Conservation (phyloP, 805 yeast species). For the Millerozyma miso region DNA sequence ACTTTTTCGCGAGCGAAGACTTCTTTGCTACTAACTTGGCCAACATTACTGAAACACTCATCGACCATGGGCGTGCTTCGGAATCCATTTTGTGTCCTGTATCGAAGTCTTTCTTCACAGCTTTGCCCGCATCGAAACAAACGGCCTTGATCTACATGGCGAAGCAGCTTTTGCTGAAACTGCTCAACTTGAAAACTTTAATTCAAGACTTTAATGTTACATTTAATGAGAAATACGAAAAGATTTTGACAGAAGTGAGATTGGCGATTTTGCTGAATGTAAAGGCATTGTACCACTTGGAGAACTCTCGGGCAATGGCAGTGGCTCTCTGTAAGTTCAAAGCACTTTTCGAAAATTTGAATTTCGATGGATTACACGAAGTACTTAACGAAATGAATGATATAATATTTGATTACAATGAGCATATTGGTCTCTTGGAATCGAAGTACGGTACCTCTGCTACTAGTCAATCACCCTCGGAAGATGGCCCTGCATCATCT, state of each 20-base stretch:
- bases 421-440: constrained; percentile 2
- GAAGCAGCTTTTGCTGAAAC: constrained; percentile 2
- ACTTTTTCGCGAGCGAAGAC: constrained; percentile 6
- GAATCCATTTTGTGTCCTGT: constrained; percentile 5
- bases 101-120: background rate
- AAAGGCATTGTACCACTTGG: constrained; percentile 7
- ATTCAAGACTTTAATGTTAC: constrained; percentile 6
- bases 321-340: constrained; percentile 10
- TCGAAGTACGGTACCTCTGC: background rate
- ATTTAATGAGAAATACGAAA: constrained; percentile 4
- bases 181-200: constrained; percentile 3
- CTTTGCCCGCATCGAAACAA: background rate
- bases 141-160: constrained; percentile 3
- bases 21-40: constrained; percentile 6
- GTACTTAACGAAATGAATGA: constrained; percentile 10
- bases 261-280: constrained; percentile 10
- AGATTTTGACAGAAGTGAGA: constrained; percentile 4
- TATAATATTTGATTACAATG: constrained; percentile 9
- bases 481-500: background rate
- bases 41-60: constrained; percentile 4
- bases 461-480: background rate
- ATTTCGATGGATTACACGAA: constrained; percentile 5
- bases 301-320: constrained; percentile 13
- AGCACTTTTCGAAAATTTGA: constrained; percentile 3
- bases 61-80: constrained; percentile 4